Percentiles rank a stretch among this genome's conserved stretches.
These are phyloP conservation scores for Magnaporthales sp. DNA, from an alignment of 2,329 filamentous ascomycete species.

Conservation along the genomic window DNA sequence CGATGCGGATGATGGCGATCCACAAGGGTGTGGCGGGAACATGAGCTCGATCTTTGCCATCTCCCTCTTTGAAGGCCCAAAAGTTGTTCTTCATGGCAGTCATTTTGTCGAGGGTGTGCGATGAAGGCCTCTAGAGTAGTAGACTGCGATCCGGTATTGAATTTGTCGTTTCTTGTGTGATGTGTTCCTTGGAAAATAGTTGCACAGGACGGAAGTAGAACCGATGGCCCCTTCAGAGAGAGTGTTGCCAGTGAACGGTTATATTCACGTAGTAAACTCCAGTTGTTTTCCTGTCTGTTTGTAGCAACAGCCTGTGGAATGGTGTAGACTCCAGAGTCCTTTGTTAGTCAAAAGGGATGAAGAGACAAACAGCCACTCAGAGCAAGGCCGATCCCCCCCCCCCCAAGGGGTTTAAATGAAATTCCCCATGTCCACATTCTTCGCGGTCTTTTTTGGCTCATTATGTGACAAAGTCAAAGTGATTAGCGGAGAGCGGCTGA, in stretches of 20 bases:
- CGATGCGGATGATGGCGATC: slow-evolving; percentile 11
- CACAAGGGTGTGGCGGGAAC: slow-evolving; percentile 12
- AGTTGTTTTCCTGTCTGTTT: not conserved
- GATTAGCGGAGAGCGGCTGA: not conserved
- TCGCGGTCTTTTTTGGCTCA: not conserved
- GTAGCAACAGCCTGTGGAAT: not conserved
- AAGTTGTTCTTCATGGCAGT: slow-evolving; percentile 6
- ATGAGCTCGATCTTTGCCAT: slow-evolving; percentile 11
- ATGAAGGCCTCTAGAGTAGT: not conserved
- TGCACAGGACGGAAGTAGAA: not conserved
- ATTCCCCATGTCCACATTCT: not conserved
- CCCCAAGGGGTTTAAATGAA: not conserved
- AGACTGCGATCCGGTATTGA: not conserved
- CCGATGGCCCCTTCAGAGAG: too few relatives aligned
- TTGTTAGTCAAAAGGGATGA: not conserved
- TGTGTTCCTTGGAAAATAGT: not conserved
- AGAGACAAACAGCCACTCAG: not conserved
- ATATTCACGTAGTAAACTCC: not conserved
- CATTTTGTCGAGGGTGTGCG: not conserved
- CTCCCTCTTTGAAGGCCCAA: slow-evolving; percentile 6
- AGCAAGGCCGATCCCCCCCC: not conserved
- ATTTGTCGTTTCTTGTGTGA: not conserved
- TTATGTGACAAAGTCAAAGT: not conserved
- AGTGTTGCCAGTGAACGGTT: not conserved
- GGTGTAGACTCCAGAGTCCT: not conserved